Evolutionary conservation across 352 stramenopile genomes (phyloP).

Genomic region (Phytopythium delawarense): DNA sequence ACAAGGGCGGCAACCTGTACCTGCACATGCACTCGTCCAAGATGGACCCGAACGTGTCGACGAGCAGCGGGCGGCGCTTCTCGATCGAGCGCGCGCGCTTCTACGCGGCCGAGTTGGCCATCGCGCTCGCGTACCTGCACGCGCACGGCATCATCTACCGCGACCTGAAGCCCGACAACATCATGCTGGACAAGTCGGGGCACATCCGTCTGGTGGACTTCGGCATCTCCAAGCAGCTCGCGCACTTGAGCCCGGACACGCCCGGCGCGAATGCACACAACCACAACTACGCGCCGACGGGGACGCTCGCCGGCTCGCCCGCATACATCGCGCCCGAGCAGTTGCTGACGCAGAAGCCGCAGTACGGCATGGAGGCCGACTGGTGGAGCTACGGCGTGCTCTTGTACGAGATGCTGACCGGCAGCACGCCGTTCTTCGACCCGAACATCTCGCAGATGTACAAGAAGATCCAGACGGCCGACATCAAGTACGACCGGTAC

Average conservation of each 20-base stretch:
- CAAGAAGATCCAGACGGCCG: constrained; percentile 86
- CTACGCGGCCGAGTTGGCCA: constrained; percentile 84
- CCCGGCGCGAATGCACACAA: constrained; percentile 15
- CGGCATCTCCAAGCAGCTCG: constrained; percentile 85
- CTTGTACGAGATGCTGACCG: constrained; percentile 89
- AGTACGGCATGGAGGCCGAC: constrained; percentile 86
- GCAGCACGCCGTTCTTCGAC: constrained; percentile 86
- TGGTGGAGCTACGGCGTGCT: constrained; percentile 91
- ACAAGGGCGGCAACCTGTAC: constrained; percentile 83
- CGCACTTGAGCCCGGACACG: constrained; percentile 6
- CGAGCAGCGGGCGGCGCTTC: constrained; percentile 67
- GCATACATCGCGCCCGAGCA: constrained; percentile 87
- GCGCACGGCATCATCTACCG: constrained; percentile 84
- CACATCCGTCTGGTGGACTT: constrained; percentile 90
- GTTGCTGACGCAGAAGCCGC: constrained; percentile 74
- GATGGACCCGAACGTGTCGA: constrained; percentile 75
- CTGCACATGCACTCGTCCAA: constrained; percentile 87
- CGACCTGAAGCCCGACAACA: constrained; percentile 87
- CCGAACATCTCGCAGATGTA: constrained; percentile 85
- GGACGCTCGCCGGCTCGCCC: constrained; percentile 74
- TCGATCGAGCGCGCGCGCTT: constrained; percentile 67
- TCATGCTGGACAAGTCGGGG: constrained; percentile 85
- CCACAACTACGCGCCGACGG: constrained; percentile 56
- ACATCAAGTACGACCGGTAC: constrained; percentile 76
- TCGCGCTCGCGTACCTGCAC: constrained; percentile 87